Evolutionary conservation across 2,329 filamentous ascomycete genomes (phyloP).

Genomic region (Nannizziopsis arthrosporioides): DNA sequence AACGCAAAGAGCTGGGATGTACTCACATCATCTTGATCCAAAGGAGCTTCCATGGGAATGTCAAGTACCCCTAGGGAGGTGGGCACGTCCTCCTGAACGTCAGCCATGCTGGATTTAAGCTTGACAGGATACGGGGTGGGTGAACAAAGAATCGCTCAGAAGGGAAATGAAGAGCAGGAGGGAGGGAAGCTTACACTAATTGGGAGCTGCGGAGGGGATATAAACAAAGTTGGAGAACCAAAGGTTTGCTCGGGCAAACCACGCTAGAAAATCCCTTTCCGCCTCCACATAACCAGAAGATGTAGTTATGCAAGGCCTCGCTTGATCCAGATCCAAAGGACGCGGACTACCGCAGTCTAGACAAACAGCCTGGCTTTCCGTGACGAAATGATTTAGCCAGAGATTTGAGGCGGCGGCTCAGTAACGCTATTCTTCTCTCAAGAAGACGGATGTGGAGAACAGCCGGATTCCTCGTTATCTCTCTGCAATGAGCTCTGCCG

Average conservation of each 20-base stretch:
- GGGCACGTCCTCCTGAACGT: background rate
- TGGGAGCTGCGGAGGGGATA: background rate
- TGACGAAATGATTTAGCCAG: too few relatives aligned
- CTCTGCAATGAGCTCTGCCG: too few relatives aligned
- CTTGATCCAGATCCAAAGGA: background rate
- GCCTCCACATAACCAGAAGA: background rate
- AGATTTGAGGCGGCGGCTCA: too few relatives aligned
- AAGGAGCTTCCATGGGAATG: background rate
- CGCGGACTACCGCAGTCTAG: too few relatives aligned
- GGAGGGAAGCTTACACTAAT: background rate
- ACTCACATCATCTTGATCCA: background rate
- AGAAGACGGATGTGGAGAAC: too few relatives aligned
- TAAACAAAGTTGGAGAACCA: background rate
- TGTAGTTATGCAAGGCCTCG: background rate
- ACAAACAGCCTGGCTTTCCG: too few relatives aligned
- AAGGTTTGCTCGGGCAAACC: background rate
- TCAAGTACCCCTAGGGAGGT: background rate
- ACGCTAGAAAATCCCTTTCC: constrained; percentile 6
- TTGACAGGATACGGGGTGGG: background rate
- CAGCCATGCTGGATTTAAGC: background rate
- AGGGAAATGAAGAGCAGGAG: background rate
- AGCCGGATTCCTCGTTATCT: too few relatives aligned
- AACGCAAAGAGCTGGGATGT: background rate
- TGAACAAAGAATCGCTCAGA: background rate
- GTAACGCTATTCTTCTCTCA: too few relatives aligned